Evolutionary conservation across 192 early-diverging fungal species (phyloP).

Genomic region (Mortierella alpina): DNA sequence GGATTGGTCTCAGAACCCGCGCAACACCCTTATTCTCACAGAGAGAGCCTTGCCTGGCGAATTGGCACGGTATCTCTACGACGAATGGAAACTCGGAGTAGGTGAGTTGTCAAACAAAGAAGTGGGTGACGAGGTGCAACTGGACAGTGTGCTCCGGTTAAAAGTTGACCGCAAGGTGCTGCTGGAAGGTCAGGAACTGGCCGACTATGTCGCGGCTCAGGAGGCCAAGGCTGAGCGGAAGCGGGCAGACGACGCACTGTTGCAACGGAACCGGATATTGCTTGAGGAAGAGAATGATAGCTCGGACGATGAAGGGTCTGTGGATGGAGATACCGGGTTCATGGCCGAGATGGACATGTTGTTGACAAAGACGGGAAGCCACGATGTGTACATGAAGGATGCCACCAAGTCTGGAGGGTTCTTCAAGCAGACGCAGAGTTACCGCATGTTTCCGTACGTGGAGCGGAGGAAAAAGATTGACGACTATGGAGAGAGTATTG

Average conservation of each 20-base stretch:
- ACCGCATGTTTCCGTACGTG: conserved; percentile 88
- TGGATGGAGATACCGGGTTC: conserved; percentile 54
- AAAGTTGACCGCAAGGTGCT: conserved; percentile 72
- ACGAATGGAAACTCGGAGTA: conserved; percentile 65
- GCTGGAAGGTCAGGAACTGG: conserved; percentile 89
- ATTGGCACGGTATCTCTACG: conserved; percentile 73
- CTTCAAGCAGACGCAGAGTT: conserved; percentile 84
- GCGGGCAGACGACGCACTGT: conserved; percentile 75
- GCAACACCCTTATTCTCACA: conserved; percentile 81
- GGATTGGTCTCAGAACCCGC: conserved; percentile 52
- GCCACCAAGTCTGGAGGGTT: conserved; percentile 75
- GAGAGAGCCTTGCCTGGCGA: conserved; percentile 81
- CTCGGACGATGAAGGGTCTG: conserved; percentile 60
- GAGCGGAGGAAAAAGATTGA: conserved; percentile 88
- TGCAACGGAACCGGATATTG: conserved; percentile 72
- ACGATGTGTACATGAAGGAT: conserved; percentile 90
- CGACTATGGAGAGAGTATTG: conserved; percentile 91
- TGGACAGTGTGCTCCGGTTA: conserved; percentile 27
- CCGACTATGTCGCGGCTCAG: conserved; percentile 71
- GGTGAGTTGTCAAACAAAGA: conserved; percentile 34
- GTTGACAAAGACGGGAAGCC: conserved; percentile 41
- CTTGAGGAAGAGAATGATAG: conserved; percentile 83
- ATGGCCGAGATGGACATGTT: conserved; percentile 30
- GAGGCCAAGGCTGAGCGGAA: conserved; percentile 76
- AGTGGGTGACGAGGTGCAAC: conserved; percentile 40